Percentiles rank a stretch among this genome's conserved stretches.
These are phyloP conservation scores for Myriosclerotinia curreyana DNA, from an alignment of 2,329 filamentous ascomycete genomes.

Conservation along the genomic window DNA sequence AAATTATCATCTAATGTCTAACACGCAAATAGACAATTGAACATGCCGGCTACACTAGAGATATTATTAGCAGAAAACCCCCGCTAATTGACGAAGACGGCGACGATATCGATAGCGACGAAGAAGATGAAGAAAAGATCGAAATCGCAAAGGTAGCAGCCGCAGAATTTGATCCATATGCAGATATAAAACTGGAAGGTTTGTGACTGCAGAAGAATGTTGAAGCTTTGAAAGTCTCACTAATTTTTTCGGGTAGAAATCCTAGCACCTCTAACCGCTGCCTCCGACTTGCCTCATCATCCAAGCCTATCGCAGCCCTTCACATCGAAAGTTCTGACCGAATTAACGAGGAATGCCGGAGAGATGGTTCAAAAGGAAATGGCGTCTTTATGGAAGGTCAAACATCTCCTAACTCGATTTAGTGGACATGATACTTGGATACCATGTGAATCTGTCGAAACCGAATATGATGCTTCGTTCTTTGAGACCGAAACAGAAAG, in stretches of 20 bases:
- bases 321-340: conserved; percentile 67
- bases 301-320: conserved; percentile 73
- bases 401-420: conserved; percentile 68
- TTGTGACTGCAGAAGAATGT: conserved; percentile 37
- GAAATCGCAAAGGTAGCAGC: conserved; percentile 56
- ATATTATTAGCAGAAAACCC: conserved; percentile 72
- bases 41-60: conserved; percentile 68
- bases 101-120: conserved; percentile 70
- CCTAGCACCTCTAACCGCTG: conserved; percentile 70
- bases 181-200: conserved; percentile 69
- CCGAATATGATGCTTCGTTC: conserved; percentile 53
- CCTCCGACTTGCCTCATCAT: conserved; percentile 71
- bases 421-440: conserved; percentile 72
- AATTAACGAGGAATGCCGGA: conserved; percentile 66
- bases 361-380: conserved; percentile 74
- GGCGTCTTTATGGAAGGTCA: conserved; percentile 67
- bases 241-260: conserved; percentile 52
- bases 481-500: conserved; percentile 42
- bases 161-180: conserved; percentile 72
- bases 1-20: neutral
- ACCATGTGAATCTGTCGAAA: conserved; percentile 57
- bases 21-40: conserved; percentile 58
- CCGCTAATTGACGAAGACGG: conserved; percentile 73
- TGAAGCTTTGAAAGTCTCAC: conserved; percentile 9
- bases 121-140: conserved; percentile 61